Evolutionary conservation across 768 basidiomycete species (phyloP), one percentile per base, ranked within the genome.

Genomic region (Udeniomyces megalosporus): DNA sequence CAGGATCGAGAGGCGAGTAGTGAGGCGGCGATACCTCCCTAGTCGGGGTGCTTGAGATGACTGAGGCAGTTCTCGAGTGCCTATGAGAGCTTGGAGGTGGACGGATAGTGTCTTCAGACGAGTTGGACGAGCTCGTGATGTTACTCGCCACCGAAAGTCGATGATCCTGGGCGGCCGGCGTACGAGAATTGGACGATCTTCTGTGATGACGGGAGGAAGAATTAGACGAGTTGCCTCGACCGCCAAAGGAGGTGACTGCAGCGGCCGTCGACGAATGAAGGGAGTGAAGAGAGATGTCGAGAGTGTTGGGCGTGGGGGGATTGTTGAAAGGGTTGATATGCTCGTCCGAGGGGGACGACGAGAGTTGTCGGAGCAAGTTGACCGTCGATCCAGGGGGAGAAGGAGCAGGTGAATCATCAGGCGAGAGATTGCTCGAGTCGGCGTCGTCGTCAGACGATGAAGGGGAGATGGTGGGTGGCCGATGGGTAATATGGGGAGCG

Each of bases 341-440:
- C 8, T 42, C 35, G 67, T 62, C 15, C 64, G 65, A 61, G 68
- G 38, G 38, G 17, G 38, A 42, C 22, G 71, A 65, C 24, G 76
- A 57, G 2, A 73, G 70, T n/a, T 75, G 74, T 44, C 76, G 67
- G 12, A 72, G 73, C 38, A 77, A 75, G 53, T 77, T 75, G 7
- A 75, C 65, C 46, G 74, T 58, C 56, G 75, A 75, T 0, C 76
- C 76, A 35, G 76, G 76, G 17, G 76, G 76, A 11, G 76, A 76
- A 65, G 76, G 76, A 62, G 72, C 24, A 1, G 69, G 66, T 22
- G 68, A 68, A 54, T 69, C 69, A 5, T 69, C 69, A 11, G 68
- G 70, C 3, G 70, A 70, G 44, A 62, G 45, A 46, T 70, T 67
- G n/a, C n/a, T n/a, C 8, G 54, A 22, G 32, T 29, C n/a, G 28